Evolutionary conservation across 352 stramenopile species (phyloP), one percentile per base, ranked within the genome.

Genomic region (Globisporangium heterothallicum): DNA sequence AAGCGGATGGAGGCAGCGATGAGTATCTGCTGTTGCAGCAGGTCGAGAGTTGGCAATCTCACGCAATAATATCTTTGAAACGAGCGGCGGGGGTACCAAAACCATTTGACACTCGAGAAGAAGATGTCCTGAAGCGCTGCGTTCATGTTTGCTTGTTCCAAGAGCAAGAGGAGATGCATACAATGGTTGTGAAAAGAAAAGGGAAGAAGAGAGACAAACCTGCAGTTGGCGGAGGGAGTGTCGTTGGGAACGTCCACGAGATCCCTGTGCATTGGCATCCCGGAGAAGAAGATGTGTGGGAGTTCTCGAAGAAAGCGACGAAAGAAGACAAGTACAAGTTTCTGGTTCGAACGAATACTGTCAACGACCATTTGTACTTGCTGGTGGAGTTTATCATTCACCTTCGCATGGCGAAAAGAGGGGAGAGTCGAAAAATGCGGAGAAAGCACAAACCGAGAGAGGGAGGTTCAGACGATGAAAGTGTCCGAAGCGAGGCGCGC

Each of bases 251-350:
- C 44, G 71, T 92, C 19, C 81, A 86, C 35, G 76, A 89, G 44
- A 79, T 92, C 16, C 74, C 81, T 13, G 78, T 92, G 10, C 70
- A 76, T 36, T 92, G 81, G 78, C 80, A 73, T 34, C 58, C 70
- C 26, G 52, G 67, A 1, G 74, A 88, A 68, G 81, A 92, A 61
- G 81, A 89, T 26, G 68, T 92, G 18, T 92, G 81, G 81, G 70
- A 89, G 47, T 89, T 92, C 47, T 92, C 81, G 1, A 77, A 75
- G 40, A 82, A 82, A 32, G 59, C 81, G 6, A 92, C 81, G 1
- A 89, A 88, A 49, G 58, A 82, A 40, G 63, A 87, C 50, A 85
- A 84, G 59, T 92, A 92, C 66, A 92, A 92, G 49, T 92, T 92
- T 48, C 63, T 92, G 1, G 70, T 89, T 18, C 78, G 80, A 1